These are phyloP conservation scores for Lentinula sp. DNA, from an alignment of 768 basidiomycete species.

Conservation along the genomic window DNA sequence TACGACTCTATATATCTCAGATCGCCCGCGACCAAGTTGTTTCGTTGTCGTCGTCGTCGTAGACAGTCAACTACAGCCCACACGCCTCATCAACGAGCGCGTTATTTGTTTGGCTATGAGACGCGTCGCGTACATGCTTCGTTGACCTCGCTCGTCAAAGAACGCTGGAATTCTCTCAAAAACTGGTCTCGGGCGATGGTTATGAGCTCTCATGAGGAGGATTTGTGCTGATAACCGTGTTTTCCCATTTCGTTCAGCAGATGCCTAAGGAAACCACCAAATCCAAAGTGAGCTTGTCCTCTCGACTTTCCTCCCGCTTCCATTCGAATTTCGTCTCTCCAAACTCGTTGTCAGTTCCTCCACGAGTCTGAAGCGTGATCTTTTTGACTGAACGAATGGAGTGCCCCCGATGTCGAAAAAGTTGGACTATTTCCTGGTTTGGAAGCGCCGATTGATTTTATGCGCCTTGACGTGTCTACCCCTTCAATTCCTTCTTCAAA, in stretches of 20 bases:
- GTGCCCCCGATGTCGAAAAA: conserved; percentile 1
- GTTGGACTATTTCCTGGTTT: conserved; percentile 5
- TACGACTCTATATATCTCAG: conserved; percentile 6
- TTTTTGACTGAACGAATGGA: conserved; percentile 3
- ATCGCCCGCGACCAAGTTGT: conserved; percentile 9
- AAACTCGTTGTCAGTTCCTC: neutral
- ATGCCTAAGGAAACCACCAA: conserved; percentile 61
- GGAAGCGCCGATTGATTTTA: conserved; percentile 1
- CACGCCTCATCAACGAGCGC: conserved; percentile 4
- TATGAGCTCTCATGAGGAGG: conserved; percentile 21
- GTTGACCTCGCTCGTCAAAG: conserved; percentile 13
- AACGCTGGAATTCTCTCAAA: conserved; percentile 9
- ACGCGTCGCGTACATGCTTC: conserved; percentile 29
- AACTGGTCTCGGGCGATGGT: conserved; percentile 11
- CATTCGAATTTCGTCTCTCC: conserved; percentile 10
- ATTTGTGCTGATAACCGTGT: conserved; percentile 19
- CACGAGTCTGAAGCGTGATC: conserved; percentile 3
- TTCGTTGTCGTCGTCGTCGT: conserved; percentile 20
- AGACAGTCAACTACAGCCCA: conserved; percentile 6
- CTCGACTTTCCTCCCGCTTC: conserved; percentile 11
- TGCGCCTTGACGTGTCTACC: neutral
- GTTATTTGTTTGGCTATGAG: conserved; percentile 30
- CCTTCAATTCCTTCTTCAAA: neutral
- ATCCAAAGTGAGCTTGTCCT: conserved; percentile 40
- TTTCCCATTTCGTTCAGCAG: conserved; percentile 24